phyloP scores from a whole-genome alignment of 2,329 filamentous ascomycete genomes.

The Ceratocystiopsis minuta region DNA sequence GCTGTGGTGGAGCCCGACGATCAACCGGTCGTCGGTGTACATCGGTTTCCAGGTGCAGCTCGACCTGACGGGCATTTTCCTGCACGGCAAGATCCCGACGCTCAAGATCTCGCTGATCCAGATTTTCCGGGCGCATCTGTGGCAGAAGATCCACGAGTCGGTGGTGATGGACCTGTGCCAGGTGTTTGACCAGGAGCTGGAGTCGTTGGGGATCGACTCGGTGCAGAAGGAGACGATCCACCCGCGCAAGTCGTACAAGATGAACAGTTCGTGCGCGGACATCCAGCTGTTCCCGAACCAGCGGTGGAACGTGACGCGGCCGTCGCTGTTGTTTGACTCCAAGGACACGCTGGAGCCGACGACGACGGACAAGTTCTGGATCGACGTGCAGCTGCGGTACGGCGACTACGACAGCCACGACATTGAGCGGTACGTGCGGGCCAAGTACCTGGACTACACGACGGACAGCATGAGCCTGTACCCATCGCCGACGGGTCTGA shows the following conservation, averaged over 20 bases:
- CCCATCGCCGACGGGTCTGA: conserved; percentile 85
- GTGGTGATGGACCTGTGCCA: conserved; percentile 98
- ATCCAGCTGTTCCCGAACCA: conserved; percentile 93
- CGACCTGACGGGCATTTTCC: conserved; percentile 93
- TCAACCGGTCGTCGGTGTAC: conserved; percentile 92
- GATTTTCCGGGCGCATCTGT: conserved; percentile 98
- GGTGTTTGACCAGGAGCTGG: conserved; percentile 92
- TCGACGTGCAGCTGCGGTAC: conserved; percentile 91
- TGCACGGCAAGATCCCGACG: conserved; percentile 97
- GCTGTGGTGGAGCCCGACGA: conserved; percentile 86
- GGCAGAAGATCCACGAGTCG: conserved; percentile 98
- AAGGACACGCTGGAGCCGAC: conserved; percentile 89
- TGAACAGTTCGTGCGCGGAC: conserved; percentile 98
- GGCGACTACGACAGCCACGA: conserved; percentile 93
- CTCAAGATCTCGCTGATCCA: conserved; percentile 96
- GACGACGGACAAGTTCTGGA: conserved; percentile 98
- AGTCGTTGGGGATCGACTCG: conserved; percentile 88
- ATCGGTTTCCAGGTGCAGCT: conserved; percentile 99
- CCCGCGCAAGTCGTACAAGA: conserved; percentile 98
- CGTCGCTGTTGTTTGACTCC: conserved; percentile 84
- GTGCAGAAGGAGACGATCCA: conserved; percentile 99
- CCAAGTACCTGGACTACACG: conserved; percentile 97
- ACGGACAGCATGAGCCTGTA: conserved; percentile 98
- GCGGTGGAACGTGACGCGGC: conserved; percentile 95
- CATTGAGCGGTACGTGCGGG: conserved; percentile 91